Conservation (phyloP, 257 asterid genomes). For the Hygrophila difformis region DNA sequence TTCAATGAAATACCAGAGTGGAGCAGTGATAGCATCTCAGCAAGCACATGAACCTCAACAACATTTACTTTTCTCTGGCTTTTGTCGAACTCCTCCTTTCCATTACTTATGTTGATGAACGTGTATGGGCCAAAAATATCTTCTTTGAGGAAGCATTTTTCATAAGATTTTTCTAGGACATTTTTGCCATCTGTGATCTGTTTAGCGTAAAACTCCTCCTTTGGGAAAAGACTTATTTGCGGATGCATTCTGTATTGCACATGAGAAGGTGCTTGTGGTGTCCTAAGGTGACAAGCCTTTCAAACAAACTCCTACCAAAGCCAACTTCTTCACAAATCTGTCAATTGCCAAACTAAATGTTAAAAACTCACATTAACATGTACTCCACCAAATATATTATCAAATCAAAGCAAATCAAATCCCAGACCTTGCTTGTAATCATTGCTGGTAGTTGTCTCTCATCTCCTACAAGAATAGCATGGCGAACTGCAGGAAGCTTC, state of each 20-base stretch:
- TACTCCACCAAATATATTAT: no score
- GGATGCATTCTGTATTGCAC: conserved; percentile 91
- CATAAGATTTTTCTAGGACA: conserved; percentile 29
- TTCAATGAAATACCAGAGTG: conserved; percentile 33
- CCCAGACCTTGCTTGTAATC: conserved; percentile 77
- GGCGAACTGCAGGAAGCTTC: conserved; percentile 52
- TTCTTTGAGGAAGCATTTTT: conserved; percentile 30
- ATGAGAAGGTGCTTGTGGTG: conserved; percentile 46
- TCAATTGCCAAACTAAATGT: conserved; percentile 6
- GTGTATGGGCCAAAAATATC: conserved; percentile 54
- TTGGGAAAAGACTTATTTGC: conserved; percentile 69
- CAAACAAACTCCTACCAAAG: conserved; percentile 76
- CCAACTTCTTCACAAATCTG: conserved; percentile 42
- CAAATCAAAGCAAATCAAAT: no score
- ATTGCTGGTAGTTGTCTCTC: conserved; percentile 86
- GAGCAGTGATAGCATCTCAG: conserved; percentile 51
- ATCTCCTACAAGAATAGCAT: conserved; percentile 74
- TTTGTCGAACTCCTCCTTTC: conserved; percentile 39
- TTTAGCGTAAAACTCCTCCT: conserved; percentile 42
- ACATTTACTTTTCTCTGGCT: conserved; percentile 36
- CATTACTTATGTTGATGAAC: conserved; percentile 45
- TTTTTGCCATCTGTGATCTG: conserved; percentile 46
- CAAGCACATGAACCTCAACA: conserved; percentile 46
- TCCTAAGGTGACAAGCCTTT: conserved; percentile 55
- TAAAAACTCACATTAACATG: no score